Evolutionary conservation across 768 basidiomycete genomes (phyloP), one percentile per base, ranked within the genome.

Genomic region (Pholiota molesta): DNA sequence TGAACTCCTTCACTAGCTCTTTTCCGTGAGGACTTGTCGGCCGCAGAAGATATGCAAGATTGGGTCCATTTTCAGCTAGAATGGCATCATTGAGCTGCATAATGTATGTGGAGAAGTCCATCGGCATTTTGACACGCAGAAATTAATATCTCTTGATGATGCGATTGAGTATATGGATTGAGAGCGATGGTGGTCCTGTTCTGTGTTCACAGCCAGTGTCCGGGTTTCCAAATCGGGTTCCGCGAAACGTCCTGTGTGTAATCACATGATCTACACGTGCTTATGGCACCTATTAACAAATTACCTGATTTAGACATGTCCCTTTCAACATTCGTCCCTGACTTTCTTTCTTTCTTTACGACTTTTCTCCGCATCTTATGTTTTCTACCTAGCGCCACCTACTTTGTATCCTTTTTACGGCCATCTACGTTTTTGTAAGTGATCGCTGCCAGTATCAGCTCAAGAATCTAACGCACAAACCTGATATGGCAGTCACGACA

Each of bases 21-120:
- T 90, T 92, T 17, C 86, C 89, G 64, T 92, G 91, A 3, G 90
- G 86, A 63, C 86, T 89, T 3, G 89, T 89, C 1, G 89, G 90
- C 37, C 89, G 85, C 5, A 93, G 77, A n/a, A 92, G 79, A 71
- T 86, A 91, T 8, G 90, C 90, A 8, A 92, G 75, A 72, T 85
- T 84, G 3, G 82, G 83, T 5, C 91, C 91, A 68, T 90, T 86
- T 71, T 90, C 86, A 16, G 79, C 75, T 13, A 80, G 70, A 13
- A 92, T 76, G 13, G 87, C 83, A 64, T 89, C 83, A 49, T 84
- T 84, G 5, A 93, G 76, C 61, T 88, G 83, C 10, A 79, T 74
- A 21, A 89, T 74, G 67, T 80, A 91, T 17, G 80, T 82, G 17
- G 88, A 75, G 68, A 91, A 89, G 57, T 86, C 82, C 74, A 83